Conservation (phyloP, 2,329 filamentous ascomycete species). For the Cladosporium sp. region DNA sequence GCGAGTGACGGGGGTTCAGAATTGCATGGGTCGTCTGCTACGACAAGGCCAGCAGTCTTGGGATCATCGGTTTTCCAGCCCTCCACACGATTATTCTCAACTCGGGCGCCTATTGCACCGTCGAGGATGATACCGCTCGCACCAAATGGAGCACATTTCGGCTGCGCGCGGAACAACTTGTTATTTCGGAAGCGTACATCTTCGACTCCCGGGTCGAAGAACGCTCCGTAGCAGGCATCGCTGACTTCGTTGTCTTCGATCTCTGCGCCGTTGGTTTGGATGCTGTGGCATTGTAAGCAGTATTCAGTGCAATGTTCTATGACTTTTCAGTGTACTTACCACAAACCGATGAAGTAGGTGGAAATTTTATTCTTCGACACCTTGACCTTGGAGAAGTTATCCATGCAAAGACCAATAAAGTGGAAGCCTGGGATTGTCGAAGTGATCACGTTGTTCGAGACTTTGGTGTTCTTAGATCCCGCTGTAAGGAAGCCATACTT, state of each 20-base stretch:
- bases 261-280: conserved; percentile 40
- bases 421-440: conserved; percentile 20
- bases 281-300: conserved; percentile 21
- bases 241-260: conserved; percentile 40
- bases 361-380: conserved; percentile 38
- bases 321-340: not conserved
- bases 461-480: conserved; percentile 38
- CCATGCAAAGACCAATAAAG: conserved; percentile 43
- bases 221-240: conserved; percentile 38
- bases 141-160: conserved; percentile 16
- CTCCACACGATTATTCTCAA: conserved; percentile 36
- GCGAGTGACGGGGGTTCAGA: not conserved
- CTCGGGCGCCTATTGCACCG: conserved; percentile 34
- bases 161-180: conserved; percentile 27
- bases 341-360: conserved; percentile 39
- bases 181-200: conserved; percentile 39
- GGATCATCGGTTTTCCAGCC: conserved; percentile 28
- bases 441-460: conserved; percentile 36
- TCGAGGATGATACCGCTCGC: conserved; percentile 34
- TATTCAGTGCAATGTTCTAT: not conserved
- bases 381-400: conserved; percentile 37
- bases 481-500: conserved; percentile 42
- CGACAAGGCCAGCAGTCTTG: conserved; percentile 28
- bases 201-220: conserved; percentile 39
- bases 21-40: conserved; percentile 32